Conservation (phyloP, 495 filamentous ascomycete genomes). For the Penicillium ucsense region DNA sequence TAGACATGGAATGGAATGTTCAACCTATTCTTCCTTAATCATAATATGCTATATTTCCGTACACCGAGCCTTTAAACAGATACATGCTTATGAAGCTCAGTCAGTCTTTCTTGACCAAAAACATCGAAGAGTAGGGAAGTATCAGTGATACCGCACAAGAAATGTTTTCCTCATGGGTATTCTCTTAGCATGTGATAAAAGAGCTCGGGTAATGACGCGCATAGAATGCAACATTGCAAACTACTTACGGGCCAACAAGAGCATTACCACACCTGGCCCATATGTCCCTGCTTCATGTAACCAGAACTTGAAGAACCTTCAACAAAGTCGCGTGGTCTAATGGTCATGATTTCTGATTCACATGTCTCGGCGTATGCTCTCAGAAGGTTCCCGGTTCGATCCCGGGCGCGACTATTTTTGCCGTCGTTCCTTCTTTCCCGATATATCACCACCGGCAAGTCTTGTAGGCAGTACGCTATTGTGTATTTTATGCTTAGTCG, state of each 20-base stretch:
- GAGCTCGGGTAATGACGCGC: no score
- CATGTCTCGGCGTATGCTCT: neutral
- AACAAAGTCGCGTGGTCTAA: slow-evolving; percentile 10
- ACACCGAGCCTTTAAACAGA: no score
- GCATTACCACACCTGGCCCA: slow-evolving; percentile 14
- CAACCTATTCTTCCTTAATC: no score
- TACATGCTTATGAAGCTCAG: no score
- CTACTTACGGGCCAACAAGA: neutral
- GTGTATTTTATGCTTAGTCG: neutral
- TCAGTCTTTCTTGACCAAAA: no score
- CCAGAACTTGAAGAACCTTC: neutral
- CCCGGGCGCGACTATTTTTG: slow-evolving; percentile 29
- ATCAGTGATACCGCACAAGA: no score
- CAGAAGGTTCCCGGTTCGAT: slow-evolving; percentile 30
- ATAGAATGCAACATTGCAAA: neutral
- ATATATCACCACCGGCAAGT: neutral
- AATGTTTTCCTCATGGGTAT: no score
- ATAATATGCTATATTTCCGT: no score
- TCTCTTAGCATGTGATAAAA: no score
- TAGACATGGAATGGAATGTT: no score
- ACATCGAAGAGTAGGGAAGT: no score
- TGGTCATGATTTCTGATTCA: slow-evolving; percentile 22
- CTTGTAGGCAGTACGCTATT: neutral
- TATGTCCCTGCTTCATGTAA: neutral
- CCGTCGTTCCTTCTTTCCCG: neutral